Base-by-base conservation (phyloP, 75 land plant species). In the Azolla pinnata region DNA sequence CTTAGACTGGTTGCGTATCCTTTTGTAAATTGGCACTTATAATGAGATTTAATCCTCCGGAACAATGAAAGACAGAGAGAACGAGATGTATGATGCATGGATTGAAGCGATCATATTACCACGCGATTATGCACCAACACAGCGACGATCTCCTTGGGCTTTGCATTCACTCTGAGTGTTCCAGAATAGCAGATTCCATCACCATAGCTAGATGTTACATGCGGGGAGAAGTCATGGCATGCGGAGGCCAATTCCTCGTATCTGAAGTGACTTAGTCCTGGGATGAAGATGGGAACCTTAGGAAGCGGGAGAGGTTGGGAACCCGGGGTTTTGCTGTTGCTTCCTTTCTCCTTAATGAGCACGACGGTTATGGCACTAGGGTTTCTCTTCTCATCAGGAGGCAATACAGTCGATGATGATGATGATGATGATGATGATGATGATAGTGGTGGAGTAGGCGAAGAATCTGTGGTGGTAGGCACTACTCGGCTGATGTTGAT, bases 251-350 rank as follows among this genome's bases (percentile, higher is more conserved):
- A 66, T 31, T 88, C 93, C 4, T 84, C 81, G 63, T 59, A 79
- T 16, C 79, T 51, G 42, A 79, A 87, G 42, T 54, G 67, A 0
- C 79, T 72, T 2, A 79, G 73, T 12, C 7, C 46, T 4, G 29
- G 24, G 17, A n/a, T 14, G n/a, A 17, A 44, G 29, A 58, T 34
- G 30, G 69, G 75, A 5, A 57, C 67, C 12, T 79, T 81, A 32
- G 95, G 95, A 30, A 77, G 70, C 3, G 93, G 93, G n/a, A 88
- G 71, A n/a, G 88, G 93, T 18, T 80, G 83, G 59, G 83, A 70
- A 45, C 60, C 5, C 29, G 38, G 49, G 7, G 75, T 33, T 53
- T 74, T 69, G 18, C 74, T 76, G 65, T 74, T 75, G 10, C 25
- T 25, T 65, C 34, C 14, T 62, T 14, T 54, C 70, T 47, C 45